A percentile compares a stretch with the other conserved stretches of the same genome.
phyloP scores from a whole-genome alignment of 306 rosid genomes.

The Pyrus betulifolia region DNA sequence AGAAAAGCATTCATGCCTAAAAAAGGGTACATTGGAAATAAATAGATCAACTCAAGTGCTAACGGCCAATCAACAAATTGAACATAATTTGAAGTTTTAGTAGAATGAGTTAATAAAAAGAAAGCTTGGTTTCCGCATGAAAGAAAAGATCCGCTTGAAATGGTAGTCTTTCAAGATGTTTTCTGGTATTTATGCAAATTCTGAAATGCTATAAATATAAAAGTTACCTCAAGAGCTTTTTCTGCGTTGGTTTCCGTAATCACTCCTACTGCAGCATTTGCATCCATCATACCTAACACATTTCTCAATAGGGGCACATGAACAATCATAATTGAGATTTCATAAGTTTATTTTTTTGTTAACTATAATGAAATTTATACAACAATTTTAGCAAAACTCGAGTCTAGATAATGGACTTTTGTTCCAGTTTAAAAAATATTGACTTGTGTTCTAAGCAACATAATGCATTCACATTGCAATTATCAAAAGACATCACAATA shows the following conservation, averaged over 20 bases:
- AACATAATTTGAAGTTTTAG: neutral
- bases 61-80: neutral
- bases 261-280: slow-evolving; percentile 95
- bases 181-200: neutral
- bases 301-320: too few relatives aligned
- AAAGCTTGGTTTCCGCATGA: neutral
- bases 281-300: slow-evolving; percentile 1
- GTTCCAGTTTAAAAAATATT: too few relatives aligned
- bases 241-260: slow-evolving; percentile 95
- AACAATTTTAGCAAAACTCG: too few relatives aligned
- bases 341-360: too few relatives aligned
- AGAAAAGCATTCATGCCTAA: neutral
- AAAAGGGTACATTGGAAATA: neutral
- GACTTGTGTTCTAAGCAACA: too few relatives aligned
- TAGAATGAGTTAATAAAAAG: neutral
- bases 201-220: slow-evolving; percentile 4
- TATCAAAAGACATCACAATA: too few relatives aligned
- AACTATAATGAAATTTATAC: too few relatives aligned
- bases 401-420: too few relatives aligned
- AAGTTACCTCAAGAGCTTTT: slow-evolving; percentile 84
- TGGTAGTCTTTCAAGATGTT: slow-evolving; percentile 1
- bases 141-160: neutral
- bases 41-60: neutral
- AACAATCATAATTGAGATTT: neutral
- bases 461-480: too few relatives aligned